Evolutionary conservation across 306 rosid species (phyloP).

Genomic region (Pterocarpus macrocarpus): DNA sequence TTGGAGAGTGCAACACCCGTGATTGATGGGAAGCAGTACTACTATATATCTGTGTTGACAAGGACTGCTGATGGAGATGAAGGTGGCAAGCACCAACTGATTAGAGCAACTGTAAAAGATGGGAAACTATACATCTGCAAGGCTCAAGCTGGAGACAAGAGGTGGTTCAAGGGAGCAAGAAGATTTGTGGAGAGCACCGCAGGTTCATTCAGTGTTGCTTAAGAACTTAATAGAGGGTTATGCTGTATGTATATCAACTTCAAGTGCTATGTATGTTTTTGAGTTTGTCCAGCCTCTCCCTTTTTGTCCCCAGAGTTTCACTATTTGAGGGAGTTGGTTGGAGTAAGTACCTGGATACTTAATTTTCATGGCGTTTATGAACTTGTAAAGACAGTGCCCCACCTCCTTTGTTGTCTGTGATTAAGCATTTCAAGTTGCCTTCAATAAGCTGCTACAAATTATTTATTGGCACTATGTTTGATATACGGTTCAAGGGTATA

Average conservation of each 20-base stretch:
- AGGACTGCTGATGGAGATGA: conserved; percentile 99
- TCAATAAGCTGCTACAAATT: neutral
- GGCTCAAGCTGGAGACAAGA: conserved; percentile 99
- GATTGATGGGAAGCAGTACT: conserved; percentile 70
- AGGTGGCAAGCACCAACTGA: conserved; percentile 95
- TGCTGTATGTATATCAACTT: conserved; percentile 58
- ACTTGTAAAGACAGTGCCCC: conserved; percentile 28
- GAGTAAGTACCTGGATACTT: conserved; percentile 50
- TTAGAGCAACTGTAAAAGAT: conserved; percentile 83
- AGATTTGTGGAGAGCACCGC: conserved; percentile 81
- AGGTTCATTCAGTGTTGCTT: conserved; percentile 92
- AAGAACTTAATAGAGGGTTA: conserved; percentile 33
- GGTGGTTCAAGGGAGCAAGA: conserved; percentile 99
- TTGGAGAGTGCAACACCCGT: conserved; percentile 57
- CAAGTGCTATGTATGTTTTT: conserved; percentile 47
- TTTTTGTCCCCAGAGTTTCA: conserved; percentile 40
- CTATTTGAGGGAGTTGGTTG: conserved; percentile 55
- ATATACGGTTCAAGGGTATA: conserved; percentile 2
- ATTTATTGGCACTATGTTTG: conserved; percentile 21
- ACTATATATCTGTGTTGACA: conserved; percentile 80
- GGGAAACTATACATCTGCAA: conserved; percentile 92
- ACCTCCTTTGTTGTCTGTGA: neutral
- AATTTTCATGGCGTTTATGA: conserved; percentile 36
- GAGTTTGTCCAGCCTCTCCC: conserved; percentile 44
- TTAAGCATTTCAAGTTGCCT: conserved; percentile 21